Percentiles rank a stretch among this genome's conserved stretches.
These are phyloP conservation scores for Carnegiea gigantea DNA, from an alignment of 179 eudicot species.

Conservation along the genomic window DNA sequence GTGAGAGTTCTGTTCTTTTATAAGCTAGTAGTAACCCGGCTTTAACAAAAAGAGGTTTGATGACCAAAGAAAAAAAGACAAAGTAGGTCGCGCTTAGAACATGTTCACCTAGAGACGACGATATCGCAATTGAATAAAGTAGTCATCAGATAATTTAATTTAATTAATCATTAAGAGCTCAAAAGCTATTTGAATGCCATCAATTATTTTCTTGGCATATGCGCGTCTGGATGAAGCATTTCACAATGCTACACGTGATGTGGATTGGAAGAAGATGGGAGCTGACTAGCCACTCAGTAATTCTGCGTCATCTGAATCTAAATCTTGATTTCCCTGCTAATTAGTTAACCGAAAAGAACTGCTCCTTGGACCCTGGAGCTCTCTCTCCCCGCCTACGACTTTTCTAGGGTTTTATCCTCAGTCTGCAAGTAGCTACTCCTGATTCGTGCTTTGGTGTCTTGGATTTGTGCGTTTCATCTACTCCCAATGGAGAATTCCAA, in stretches of 20 bases:
- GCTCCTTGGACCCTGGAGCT: too few species aligned
- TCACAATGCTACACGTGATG: not conserved
- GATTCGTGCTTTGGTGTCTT: too few species aligned
- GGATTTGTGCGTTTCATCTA: too few species aligned
- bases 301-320: not conserved
- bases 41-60: too few species aligned
- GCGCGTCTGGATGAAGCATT: not conserved
- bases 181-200: not conserved
- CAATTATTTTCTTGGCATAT: not conserved
- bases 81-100: too few species aligned
- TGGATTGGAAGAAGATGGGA: not conserved
- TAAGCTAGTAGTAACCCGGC: too few species aligned
- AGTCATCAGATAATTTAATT: not conserved
- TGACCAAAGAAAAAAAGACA: too few species aligned
- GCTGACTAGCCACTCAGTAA: constrained; percentile 2
- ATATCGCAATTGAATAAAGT: not conserved
- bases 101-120: not conserved
- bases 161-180: not conserved
- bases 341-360: not conserved
- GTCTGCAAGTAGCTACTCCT: too few species aligned
- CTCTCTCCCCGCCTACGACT: too few species aligned
- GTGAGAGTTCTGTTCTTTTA: too few species aligned
- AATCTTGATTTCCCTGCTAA: not conserved
- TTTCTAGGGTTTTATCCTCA: too few species aligned
- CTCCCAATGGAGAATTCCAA: too few species aligned